Evolutionary conservation across 768 basidiomycete genomes (phyloP), one percentile per base, ranked within the genome.

Genomic region (Podaxis sp.): DNA sequence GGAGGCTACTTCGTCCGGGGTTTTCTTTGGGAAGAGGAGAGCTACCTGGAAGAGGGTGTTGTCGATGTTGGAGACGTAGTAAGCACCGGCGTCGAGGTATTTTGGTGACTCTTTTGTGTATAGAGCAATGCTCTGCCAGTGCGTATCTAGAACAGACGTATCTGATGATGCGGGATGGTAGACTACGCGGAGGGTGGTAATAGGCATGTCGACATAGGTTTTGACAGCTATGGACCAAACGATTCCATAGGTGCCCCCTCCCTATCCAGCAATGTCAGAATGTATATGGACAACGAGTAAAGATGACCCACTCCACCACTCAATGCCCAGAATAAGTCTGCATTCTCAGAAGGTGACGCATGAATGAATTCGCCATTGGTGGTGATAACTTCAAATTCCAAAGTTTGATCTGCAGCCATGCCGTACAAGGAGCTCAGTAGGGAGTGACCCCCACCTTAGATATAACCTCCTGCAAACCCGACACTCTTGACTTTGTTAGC

Each of bases 271-370:
- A 11, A 22, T 27, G 11, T 19, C 49, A 11, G 7, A 0, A 13
- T 7, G 13, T 6, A 9, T 9, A 4, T 11, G 49, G 3, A 24
- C 13, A 0, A 3, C 3, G 11, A n/a, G 8, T 9, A 9, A 33
- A 33, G 49, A 47, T 13, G 38, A 33, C 73, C 22, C 25, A 77
- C 80, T 0, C 80, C 79, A 12, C 81, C 81, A 5, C 77, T 70
- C 12, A 81, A 63, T 0, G 77, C 80, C 71, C 75, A 81, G 67
- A 79, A 81, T 0, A 81, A 74, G 55, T 82, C 80, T 9, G 66
- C 24, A 59, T 82, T 75, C 56, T 78, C 71, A 22, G 65, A 68
- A 0, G 68, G 68, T 63, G 79, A 79, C 8, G 75, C 79, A 3
- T 71, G 72, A 19, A 73, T 70, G 57, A 72, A 64, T 33, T 27